phyloP scores from a whole-genome alignment of 2,329 filamentous ascomycete genomes.

The Claviceps citrina region DNA sequence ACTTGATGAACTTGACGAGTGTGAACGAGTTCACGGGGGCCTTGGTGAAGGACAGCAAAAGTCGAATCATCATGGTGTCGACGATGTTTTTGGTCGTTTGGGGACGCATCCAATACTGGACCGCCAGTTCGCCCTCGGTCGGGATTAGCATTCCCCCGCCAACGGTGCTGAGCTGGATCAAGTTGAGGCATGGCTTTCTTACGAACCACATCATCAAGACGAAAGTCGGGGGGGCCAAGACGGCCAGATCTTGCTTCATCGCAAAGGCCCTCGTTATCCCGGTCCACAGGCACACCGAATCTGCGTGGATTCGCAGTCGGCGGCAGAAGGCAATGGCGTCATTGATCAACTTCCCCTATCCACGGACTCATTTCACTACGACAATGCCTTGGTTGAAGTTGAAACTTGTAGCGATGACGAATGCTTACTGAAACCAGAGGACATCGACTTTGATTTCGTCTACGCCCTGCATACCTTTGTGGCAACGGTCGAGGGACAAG shows the following conservation, averaged over 20 bases:
- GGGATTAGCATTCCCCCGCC: slow-evolving; percentile 4
- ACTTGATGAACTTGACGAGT: slow-evolving; percentile 31
- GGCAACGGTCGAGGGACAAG: slow-evolving; percentile 93
- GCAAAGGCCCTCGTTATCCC: background rate
- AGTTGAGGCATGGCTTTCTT: background rate
- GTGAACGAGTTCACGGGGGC: slow-evolving; percentile 5
- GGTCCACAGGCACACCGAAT: background rate
- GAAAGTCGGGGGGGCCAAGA: background rate
- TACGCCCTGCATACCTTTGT: slow-evolving; percentile 97
- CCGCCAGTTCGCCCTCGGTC: background rate
- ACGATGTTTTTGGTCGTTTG: background rate
- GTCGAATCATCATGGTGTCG: background rate
- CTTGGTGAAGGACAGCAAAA: slow-evolving; percentile 17
- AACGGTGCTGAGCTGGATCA: background rate
- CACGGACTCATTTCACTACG: slow-evolving; percentile 33
- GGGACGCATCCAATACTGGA: background rate
- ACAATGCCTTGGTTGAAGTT: slow-evolving; percentile 29
- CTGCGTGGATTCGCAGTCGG: background rate
- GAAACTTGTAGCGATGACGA: slow-evolving; percentile 60
- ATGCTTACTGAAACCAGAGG: slow-evolving; percentile 88
- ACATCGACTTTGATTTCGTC: slow-evolving; percentile 99
- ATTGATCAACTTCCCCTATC: background rate
- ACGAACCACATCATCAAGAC: background rate
- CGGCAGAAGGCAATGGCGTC: background rate
- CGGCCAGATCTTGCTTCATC: background rate